Percentiles rank a stretch among this genome's conserved stretches.
Conservation (phyloP, 2,329 filamentous ascomycete genomes). For the Juglanconis juglandina region DNA sequence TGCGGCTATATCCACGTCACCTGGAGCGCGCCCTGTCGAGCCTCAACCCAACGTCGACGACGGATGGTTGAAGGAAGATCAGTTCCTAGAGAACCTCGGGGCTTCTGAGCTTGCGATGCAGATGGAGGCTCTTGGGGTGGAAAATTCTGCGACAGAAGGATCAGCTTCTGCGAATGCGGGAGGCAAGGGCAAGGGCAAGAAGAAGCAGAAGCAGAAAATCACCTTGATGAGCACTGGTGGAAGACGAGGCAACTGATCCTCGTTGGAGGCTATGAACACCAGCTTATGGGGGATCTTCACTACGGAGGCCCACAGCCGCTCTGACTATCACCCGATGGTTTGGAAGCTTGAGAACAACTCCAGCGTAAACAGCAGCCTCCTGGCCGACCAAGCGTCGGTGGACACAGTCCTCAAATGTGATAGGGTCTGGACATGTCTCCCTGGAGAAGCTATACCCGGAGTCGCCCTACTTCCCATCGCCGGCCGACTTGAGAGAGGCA, state of each 20-base stretch:
- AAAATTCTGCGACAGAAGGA: conserved; percentile 24
- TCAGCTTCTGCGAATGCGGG: conserved; percentile 20
- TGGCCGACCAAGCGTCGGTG: too few relatives aligned
- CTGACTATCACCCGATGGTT: not conserved
- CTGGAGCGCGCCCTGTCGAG: conserved; percentile 43
- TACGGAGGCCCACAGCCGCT: not conserved
- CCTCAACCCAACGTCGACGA: conserved; percentile 51
- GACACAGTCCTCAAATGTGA: not conserved
- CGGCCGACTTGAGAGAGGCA: not conserved
- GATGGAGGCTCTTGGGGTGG: conserved; percentile 51
- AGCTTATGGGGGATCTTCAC: not conserved
- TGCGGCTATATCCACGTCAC: conserved; percentile 58
- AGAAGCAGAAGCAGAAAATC: conserved; percentile 71
- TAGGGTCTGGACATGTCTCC: not conserved
- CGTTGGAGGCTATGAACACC: not conserved
- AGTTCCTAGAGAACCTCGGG: conserved; percentile 67
- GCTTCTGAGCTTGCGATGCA: conserved; percentile 58
- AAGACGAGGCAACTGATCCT: conserved; percentile 39
- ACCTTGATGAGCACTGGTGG: conserved; percentile 67
- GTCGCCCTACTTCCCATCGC: too few relatives aligned
- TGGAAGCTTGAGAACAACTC: not conserved
- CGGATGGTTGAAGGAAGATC: conserved; percentile 82
- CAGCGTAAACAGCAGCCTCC: too few relatives aligned
- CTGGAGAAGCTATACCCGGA: too few relatives aligned
- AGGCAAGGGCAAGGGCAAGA: conserved; percentile 44